These are phyloP conservation scores for Diversispora eburnea DNA, from an alignment of 192 early-diverging fungal genomes.

Conservation along the genomic window DNA sequence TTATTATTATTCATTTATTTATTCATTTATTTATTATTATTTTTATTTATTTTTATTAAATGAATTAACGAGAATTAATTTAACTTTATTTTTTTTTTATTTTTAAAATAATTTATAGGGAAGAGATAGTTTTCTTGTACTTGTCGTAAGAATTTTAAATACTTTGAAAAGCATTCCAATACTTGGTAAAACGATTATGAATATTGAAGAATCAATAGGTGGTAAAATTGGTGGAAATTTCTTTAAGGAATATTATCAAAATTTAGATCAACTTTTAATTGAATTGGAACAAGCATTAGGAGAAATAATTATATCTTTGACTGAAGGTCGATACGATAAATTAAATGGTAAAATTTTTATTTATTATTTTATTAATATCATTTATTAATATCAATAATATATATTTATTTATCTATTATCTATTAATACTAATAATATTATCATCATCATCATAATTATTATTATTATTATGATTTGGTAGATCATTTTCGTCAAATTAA, in stretches of 20 bases:
- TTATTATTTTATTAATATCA: not conserved
- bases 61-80: not conserved
- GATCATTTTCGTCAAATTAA: no score
- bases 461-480: no score
- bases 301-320: not conserved
- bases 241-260: not conserved
- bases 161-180: not conserved
- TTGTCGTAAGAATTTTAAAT: not conserved
- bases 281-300: not conserved
- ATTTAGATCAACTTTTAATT: not conserved
- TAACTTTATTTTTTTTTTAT: not conserved
- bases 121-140: not conserved
- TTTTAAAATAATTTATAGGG: not conserved
- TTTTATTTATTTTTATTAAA: not conserved
- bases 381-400: not conserved
- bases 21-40: not conserved
- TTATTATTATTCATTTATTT: not conserved
- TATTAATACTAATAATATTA: not conserved
- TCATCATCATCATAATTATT: not conserved
- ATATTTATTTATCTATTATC: not conserved
- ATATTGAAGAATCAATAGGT: not conserved
- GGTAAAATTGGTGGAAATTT: not conserved
- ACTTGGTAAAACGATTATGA: not conserved
- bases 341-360: not conserved
- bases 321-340: not conserved